phyloP scores from a whole-genome alignment of 2,329 filamentous ascomycete species.

The Dactylellina sp. region DNA sequence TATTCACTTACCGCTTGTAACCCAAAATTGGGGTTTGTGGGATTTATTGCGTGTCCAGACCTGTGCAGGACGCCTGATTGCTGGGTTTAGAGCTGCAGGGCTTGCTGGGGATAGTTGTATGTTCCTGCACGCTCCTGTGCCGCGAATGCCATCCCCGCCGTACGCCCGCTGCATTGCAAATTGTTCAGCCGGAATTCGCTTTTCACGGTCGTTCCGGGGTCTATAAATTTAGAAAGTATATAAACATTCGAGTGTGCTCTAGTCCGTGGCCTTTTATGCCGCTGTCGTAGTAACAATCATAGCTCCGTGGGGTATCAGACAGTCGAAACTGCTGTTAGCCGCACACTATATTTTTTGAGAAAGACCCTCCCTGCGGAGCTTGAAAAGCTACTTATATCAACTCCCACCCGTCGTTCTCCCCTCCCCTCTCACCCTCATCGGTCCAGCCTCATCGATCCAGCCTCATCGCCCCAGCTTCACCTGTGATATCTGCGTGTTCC shows the following conservation, averaged over 20 bases:
- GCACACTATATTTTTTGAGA: no score
- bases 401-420: no score
- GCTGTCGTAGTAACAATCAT: neutral
- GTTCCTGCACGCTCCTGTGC: constrained; percentile 3
- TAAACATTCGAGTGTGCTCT: constrained; percentile 1
- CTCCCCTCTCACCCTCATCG: no score
- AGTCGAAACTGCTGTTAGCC: no score
- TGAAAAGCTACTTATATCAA: no score
- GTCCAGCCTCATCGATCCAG: no score
- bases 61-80: neutral
- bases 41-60: constrained; percentile 9
- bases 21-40: neutral
- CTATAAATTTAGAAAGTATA: neutral
- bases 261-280: neutral
- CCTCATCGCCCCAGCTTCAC: no score
- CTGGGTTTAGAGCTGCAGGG: neutral
- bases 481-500: no score
- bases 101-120: neutral
- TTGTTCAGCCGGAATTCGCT: neutral
- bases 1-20: neutral
- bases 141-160: neutral
- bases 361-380: no score
- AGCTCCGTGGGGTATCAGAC: neutral
- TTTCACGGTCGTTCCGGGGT: neutral
- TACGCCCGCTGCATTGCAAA: neutral